phyloP scores from a whole-genome alignment of 768 basidiomycete species.

The Leucocoprinus birnbaumii region DNA sequence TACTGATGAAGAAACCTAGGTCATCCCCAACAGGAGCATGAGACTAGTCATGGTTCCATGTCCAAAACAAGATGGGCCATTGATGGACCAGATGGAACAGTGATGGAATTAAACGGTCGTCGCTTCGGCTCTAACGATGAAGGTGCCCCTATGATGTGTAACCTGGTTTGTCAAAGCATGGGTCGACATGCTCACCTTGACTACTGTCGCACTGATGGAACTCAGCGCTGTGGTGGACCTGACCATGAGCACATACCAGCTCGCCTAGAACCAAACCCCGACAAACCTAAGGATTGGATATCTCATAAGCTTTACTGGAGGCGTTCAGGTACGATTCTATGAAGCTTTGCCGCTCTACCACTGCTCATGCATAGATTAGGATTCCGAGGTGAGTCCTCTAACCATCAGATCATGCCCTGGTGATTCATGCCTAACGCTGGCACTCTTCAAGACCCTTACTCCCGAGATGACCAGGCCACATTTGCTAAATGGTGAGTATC shows the following conservation, averaged over 20 bases:
- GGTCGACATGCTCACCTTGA: constrained; percentile 59
- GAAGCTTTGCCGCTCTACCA: background rate
- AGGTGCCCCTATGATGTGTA: constrained; percentile 65
- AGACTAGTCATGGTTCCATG: constrained; percentile 66
- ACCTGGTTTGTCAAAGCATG: constrained; percentile 48
- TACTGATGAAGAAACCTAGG: constrained; percentile 29
- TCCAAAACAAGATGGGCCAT: constrained; percentile 53
- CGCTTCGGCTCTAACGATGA: constrained; percentile 52
- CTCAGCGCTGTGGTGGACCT: constrained; percentile 33
- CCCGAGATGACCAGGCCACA: constrained; percentile 50
- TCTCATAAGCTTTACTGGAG: constrained; percentile 56
- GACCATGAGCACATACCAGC: constrained; percentile 44
- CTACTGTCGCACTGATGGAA: constrained; percentile 43
- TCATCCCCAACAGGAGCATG: constrained; percentile 58
- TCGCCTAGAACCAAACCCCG: constrained; percentile 43
- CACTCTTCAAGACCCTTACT: constrained; percentile 50
- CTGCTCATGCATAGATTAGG: constrained; percentile 27
- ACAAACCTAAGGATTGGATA: constrained; percentile 48
- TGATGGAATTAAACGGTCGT: constrained; percentile 52
- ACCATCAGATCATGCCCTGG: background rate
- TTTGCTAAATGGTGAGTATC: constrained; percentile 50
- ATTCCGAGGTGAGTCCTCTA: constrained; percentile 41
- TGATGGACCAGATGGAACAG: constrained; percentile 46
- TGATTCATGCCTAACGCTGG: background rate
- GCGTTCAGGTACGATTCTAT: constrained; percentile 45